A percentile compares a stretch with the other conserved stretches of the same genome.
Evolutionary conservation across 2,329 filamentous ascomycete species (phyloP).

Genomic region (Aspergillus caelatus): DNA sequence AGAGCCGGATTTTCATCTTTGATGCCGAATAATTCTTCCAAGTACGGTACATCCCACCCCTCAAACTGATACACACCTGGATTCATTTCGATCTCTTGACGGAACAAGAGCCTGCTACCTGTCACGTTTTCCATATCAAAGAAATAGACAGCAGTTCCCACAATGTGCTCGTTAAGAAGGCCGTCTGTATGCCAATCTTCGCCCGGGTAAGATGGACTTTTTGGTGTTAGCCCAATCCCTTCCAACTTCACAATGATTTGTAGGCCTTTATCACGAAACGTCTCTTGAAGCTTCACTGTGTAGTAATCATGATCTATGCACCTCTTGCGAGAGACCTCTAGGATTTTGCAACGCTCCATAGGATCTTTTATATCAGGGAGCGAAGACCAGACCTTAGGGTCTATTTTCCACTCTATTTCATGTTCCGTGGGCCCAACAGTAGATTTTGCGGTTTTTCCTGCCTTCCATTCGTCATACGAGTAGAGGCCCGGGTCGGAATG

Average conservation of each 20-base stretch:
- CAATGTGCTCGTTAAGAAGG: constrained; percentile 14
- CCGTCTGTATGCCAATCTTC: constrained; percentile 18
- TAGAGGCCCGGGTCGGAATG: constrained; percentile 19
- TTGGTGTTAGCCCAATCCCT: constrained; percentile 15
- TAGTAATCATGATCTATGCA: constrained; percentile 11
- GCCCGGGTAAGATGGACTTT: constrained; percentile 11
- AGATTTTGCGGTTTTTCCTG: constrained; percentile 11
- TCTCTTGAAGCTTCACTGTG: constrained; percentile 14
- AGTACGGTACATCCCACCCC: constrained; percentile 15
- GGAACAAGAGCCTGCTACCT: constrained; percentile 12
- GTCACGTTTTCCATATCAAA: constrained; percentile 16
- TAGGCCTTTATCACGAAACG: constrained; percentile 18
- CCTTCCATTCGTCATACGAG: constrained; percentile 20
- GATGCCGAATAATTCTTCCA: constrained; percentile 10
- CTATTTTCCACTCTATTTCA: neutral
- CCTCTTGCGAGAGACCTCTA: neutral
- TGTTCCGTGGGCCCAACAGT: constrained; percentile 9
- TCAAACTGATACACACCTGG: neutral
- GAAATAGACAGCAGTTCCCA: constrained; percentile 4
- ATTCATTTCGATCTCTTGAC: neutral
- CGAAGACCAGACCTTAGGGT: neutral
- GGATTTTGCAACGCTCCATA: neutral
- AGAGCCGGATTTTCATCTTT: neutral
- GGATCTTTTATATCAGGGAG: neutral
- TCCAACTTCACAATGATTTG: constrained; percentile 15